Evolutionary conservation across 805 yeast species (phyloP).

Genomic region (Metschnikowia colocasiae): DNA sequence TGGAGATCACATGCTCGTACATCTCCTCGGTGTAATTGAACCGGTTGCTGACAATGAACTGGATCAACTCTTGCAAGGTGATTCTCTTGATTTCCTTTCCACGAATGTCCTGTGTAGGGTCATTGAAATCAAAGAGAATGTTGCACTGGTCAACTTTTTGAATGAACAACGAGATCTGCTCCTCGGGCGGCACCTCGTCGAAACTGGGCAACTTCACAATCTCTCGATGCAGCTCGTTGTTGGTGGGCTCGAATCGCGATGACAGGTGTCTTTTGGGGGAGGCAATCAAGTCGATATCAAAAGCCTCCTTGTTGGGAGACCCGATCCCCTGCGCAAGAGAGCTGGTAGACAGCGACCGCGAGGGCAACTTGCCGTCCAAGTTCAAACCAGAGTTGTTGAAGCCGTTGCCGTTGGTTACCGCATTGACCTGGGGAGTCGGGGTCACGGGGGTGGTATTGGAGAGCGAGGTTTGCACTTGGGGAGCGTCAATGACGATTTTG

Average conservation of each 20-base stretch:
- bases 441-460: slow-evolving; percentile 17
- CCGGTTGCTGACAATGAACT: slow-evolving; percentile 77
- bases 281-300: slow-evolving; percentile 73
- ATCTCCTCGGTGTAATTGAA: slow-evolving; percentile 86
- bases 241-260: slow-evolving; percentile 78
- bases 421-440: slow-evolving; percentile 14
- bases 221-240: slow-evolving; percentile 39
- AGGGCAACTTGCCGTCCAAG: slow-evolving; percentile 16
- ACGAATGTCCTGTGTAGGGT: slow-evolving; percentile 85
- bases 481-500: slow-evolving; percentile 19
- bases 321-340: slow-evolving; percentile 54
- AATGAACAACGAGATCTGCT: slow-evolving; percentile 72
- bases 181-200: slow-evolving; percentile 79
- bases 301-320: slow-evolving; percentile 60
- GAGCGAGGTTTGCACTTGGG: slow-evolving; percentile 14
- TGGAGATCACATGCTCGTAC: slow-evolving; percentile 80
- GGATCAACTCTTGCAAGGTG: slow-evolving; percentile 85
- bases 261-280: slow-evolving; percentile 88
- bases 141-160: slow-evolving; percentile 93
- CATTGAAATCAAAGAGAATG: slow-evolving; percentile 88
- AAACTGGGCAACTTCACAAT: slow-evolving; percentile 78
- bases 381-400: slow-evolving; percentile 4
- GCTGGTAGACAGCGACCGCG: slow-evolving; percentile 24
- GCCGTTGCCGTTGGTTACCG: background rate
- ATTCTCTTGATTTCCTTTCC: slow-evolving; percentile 90